These are phyloP conservation scores for Petunia hybrid DNA, from an alignment of 305 asterid genomes.

Conservation along the genomic window DNA sequence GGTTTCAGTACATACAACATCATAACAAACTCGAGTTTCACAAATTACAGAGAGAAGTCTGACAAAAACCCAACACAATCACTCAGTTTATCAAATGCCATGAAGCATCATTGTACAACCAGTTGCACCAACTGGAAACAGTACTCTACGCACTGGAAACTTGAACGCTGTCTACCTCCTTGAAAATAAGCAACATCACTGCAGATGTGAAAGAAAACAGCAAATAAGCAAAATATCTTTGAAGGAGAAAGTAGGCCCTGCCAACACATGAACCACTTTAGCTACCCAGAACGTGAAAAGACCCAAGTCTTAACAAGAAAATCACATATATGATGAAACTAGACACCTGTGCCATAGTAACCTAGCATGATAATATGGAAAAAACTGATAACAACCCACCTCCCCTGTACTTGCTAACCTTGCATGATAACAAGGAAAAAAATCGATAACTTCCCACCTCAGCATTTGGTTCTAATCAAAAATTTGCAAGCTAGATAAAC, in stretches of 20 bases:
- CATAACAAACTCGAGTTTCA: neutral
- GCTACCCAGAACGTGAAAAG: slow-evolving; percentile 3
- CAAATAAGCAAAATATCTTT: neutral
- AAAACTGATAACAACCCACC: too few species aligned
- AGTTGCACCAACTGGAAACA: neutral
- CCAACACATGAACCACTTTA: neutral
- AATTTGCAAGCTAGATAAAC: neutral
- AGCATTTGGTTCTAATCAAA: neutral
- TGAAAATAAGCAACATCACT: slow-evolving; percentile 37
- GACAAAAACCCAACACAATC: slow-evolving; percentile 26
- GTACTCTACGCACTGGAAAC: slow-evolving; percentile 19
- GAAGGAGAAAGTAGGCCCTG: neutral
- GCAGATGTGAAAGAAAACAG: neutral
- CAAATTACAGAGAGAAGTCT: neutral
- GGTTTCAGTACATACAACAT: neutral
- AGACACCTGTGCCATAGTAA: neutral
- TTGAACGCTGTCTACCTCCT: neutral
- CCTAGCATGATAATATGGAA: neutral
- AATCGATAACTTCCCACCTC: neutral
- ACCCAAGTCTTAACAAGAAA: neutral
- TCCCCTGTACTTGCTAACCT: too few species aligned
- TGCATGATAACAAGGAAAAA: neutral
- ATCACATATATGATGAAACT: neutral
- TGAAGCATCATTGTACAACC: slow-evolving; percentile 17
- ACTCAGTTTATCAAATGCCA: slow-evolving; percentile 18